phyloP scores from a whole-genome alignment of 257 asterid species.

The Ligustrum vulgare region DNA sequence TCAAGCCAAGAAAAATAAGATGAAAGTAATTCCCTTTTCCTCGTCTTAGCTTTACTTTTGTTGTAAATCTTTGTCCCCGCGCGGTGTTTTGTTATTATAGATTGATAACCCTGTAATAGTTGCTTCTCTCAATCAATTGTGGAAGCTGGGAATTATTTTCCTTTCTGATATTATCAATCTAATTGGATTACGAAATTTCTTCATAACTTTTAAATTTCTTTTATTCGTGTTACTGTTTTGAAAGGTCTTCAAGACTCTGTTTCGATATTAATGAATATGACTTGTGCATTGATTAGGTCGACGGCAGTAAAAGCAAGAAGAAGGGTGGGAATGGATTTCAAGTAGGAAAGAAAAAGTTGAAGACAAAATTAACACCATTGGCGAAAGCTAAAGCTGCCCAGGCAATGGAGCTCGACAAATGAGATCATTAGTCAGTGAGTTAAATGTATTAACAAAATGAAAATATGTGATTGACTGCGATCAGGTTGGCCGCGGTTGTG shows the following conservation, averaged over 20 bases:
- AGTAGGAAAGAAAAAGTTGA: slow-evolving; percentile 94
- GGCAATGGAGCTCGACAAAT: slow-evolving; percentile 91
- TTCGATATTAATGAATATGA: slow-evolving; percentile 1
- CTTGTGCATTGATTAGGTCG: slow-evolving; percentile 60
- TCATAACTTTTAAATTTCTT: background rate
- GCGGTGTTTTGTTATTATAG: background rate
- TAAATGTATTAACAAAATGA: background rate
- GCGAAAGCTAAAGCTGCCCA: slow-evolving; percentile 98
- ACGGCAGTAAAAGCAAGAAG: slow-evolving; percentile 76
- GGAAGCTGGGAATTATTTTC: background rate
- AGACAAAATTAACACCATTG: slow-evolving; percentile 77
- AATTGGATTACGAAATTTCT: background rate
- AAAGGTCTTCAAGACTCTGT: background rate
- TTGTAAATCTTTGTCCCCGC: background rate
- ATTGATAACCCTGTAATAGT: background rate
- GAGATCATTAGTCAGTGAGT: slow-evolving; percentile 34
- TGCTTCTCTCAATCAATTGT: background rate
- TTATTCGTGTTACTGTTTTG: background rate
- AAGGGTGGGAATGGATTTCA: slow-evolving; percentile 70
- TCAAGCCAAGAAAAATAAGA: slow-evolving; percentile 82
- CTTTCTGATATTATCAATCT: background rate
- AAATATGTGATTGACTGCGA: background rate
- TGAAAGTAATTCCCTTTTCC: slow-evolving; percentile 61
- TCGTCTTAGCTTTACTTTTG: background rate
- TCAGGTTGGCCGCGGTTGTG: slow-evolving; percentile 12